Evolutionary conservation across 805 yeast genomes (phyloP), one percentile per base, ranked within the genome.

Genomic region (Kuraishia cidri): DNA sequence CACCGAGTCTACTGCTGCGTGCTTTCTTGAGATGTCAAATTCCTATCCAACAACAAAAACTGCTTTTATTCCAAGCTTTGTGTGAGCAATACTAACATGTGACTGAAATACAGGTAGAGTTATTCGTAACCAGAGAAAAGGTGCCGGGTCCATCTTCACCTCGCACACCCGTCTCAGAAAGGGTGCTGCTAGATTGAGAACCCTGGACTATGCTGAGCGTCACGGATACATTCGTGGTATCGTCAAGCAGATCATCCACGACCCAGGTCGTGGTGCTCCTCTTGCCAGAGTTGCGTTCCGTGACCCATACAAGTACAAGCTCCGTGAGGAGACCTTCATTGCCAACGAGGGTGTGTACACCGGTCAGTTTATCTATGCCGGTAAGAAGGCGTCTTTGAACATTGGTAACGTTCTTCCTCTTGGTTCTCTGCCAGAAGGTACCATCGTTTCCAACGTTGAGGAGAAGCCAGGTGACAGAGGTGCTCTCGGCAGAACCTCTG

Each of bases 41-140:
- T n/a, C n/a, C n/a, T n/a, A n/a, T n/a, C n/a, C n/a, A n/a, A n/a
- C n/a, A n/a, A n/a, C n/a, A n/a, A n/a, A n/a, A n/a, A n/a, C n/a
- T n/a, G n/a, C n/a, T n/a, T n/a, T n/a, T n/a, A n/a, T n/a, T n/a
- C n/a, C n/a, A n/a, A n/a, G n/a, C n/a, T n/a, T n/a, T n/a, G n/a
- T n/a, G n/a, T n/a, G n/a, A n/a, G n/a, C n/a, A n/a, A n/a, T n/a
- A n/a, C n/a, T n/a, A n/a, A n/a, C n/a, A n/a, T n/a, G n/a, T n/a
- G n/a, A 31, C 30, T 25, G 30, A 14, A n/a, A 13, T 24, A 45
- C 33, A 78, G 95, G 95, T 84, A 86, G 97, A 82, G 99, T 92
- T 75, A 92, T 92, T 79, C 94, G 98, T 78, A 92, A 92, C 82
- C 99, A 92, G 82, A 88, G 99, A 87, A 92, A 92, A 79, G 97